Percentiles rank a stretch among this genome's conserved stretches.
Conservation (phyloP, 805 yeast species). For the Metschnikowia kofuensis region DNA sequence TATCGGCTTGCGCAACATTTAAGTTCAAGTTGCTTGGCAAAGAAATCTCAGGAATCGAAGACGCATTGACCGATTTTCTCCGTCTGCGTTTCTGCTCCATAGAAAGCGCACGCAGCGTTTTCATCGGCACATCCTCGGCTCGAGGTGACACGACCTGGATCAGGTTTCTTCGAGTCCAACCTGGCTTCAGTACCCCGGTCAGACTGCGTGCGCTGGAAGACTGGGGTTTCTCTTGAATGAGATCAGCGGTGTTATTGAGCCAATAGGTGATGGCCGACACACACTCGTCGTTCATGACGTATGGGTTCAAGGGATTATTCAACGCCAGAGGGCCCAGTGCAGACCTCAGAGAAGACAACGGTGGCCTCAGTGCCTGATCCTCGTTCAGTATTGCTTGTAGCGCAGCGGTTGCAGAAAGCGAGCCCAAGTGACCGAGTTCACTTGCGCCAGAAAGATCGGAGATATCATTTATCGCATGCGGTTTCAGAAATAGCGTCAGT, state of each 20-base stretch:
- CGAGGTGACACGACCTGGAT: constrained; percentile 12
- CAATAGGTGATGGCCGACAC: constrained; percentile 37
- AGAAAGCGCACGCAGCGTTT: constrained; percentile 2
- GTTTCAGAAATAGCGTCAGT: constrained; percentile 13
- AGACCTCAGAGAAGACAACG: background rate
- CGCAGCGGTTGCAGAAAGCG: background rate
- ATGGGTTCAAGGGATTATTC: constrained; percentile 12
- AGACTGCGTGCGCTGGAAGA: constrained; percentile 23
- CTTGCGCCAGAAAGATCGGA: background rate
- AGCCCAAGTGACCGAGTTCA: background rate
- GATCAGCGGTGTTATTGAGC: constrained; percentile 21
- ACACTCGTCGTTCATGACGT: constrained; percentile 39
- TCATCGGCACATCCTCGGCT: constrained; percentile 3
- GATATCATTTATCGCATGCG: background rate
- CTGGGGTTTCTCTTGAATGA: constrained; percentile 16
- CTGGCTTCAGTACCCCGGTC: constrained; percentile 28
- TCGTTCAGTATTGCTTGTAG: background rate
- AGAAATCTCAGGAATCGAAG: constrained; percentile 6
- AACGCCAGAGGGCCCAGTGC: constrained; percentile 1
- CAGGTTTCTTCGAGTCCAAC: constrained; percentile 16
- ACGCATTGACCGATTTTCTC: constrained; percentile 10
- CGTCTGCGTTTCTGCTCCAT: constrained; percentile 14
- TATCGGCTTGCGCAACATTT: background rate
- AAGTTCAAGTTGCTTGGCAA: background rate
- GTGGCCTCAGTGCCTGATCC: background rate